phyloP scores from a whole-genome alignment of 2,329 filamentous ascomycete genomes.

The Microcera coccophila region DNA sequence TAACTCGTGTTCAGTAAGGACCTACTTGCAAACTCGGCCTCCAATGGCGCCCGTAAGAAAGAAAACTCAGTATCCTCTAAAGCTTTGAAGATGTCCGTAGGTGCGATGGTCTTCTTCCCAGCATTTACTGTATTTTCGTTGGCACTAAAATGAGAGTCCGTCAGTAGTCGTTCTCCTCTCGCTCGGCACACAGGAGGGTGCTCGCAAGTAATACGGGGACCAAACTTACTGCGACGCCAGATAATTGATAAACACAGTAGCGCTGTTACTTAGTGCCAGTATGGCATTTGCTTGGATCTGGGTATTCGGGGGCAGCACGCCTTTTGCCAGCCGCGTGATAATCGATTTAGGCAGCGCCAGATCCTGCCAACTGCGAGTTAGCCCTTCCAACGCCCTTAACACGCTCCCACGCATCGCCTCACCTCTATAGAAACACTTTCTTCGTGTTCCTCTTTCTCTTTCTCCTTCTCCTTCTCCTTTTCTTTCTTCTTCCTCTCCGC shows the following conservation, averaged over 20 bases:
- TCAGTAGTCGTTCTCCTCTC: slow-evolving; percentile 3
- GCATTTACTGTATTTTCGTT: slow-evolving; percentile 64
- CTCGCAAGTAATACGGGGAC: no score
- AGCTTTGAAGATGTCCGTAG: slow-evolving; percentile 71
- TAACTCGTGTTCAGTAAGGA: slow-evolving; percentile 11
- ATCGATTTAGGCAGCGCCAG: slow-evolving; percentile 76
- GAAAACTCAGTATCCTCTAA: slow-evolving; percentile 72
- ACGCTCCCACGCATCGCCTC: slow-evolving; percentile 7
- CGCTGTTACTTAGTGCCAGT: slow-evolving; percentile 73
- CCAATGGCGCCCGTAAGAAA: slow-evolving; percentile 65
- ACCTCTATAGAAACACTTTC: slow-evolving; percentile 54
- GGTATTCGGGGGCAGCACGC: slow-evolving; percentile 73
- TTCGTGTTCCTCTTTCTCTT: slow-evolving; percentile 23
- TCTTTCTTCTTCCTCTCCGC: slow-evolving; percentile 30
- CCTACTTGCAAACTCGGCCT: slow-evolving; percentile 73
- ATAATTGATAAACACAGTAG: slow-evolving; percentile 80
- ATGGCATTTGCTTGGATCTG: slow-evolving; percentile 81
- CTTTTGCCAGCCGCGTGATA: slow-evolving; percentile 74
- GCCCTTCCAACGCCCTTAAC: not conserved
- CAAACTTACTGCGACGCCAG: slow-evolving; percentile 65
- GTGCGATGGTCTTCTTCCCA: slow-evolving; percentile 76
- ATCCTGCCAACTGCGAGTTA: slow-evolving; percentile 54
- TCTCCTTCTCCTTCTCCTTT: slow-evolving; percentile 34
- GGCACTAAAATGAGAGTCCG: slow-evolving; percentile 52
- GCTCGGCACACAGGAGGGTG: no score